phyloP scores from a whole-genome alignment of 768 basidiomycete genomes.

The Dentipellis sp. region DNA sequence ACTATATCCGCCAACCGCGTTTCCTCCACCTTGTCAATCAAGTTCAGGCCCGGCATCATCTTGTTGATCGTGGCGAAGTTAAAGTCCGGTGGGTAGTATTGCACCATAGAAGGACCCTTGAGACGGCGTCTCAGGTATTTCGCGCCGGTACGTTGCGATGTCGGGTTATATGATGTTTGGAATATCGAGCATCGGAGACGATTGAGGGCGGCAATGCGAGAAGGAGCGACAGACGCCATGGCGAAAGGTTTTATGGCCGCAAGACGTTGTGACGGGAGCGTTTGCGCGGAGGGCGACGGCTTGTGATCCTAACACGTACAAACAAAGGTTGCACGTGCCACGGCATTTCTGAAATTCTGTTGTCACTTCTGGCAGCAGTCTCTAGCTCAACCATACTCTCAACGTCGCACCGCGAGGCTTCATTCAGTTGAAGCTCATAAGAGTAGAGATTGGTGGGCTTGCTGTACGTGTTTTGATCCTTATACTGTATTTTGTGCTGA shows the following conservation, averaged over 20 bases:
- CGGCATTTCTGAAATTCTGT: not conserved
- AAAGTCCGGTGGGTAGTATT: slow-evolving; percentile 69
- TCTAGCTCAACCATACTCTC: no score
- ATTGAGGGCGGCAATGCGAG: slow-evolving; percentile 50
- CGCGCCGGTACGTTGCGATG: slow-evolving; percentile 71
- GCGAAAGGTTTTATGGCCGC: not conserved
- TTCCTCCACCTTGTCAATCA: slow-evolving; percentile 59
- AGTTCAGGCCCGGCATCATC: slow-evolving; percentile 19
- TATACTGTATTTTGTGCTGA: no score
- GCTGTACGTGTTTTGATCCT: no score
- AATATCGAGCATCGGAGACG: slow-evolving; percentile 69
- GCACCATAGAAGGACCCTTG: slow-evolving; percentile 76
- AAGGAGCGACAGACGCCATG: slow-evolving; percentile 32
- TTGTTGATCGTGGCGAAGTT: slow-evolving; percentile 43
- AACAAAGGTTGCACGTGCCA: not conserved
- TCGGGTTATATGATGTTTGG: slow-evolving; percentile 84
- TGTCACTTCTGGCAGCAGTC: no score
- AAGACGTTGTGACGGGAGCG: not conserved
- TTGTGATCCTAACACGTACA: not conserved
- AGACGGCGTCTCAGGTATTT: slow-evolving; percentile 83
- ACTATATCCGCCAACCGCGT: slow-evolving; percentile 62
- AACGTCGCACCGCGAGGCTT: no score
- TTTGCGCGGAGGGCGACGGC: not conserved
- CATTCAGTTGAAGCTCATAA: no score
- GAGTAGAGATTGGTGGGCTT: no score